Base-by-base conservation (phyloP, 2,329 filamentous ascomycete genomes). In the Alternaria hordeiaustralica region DNA sequence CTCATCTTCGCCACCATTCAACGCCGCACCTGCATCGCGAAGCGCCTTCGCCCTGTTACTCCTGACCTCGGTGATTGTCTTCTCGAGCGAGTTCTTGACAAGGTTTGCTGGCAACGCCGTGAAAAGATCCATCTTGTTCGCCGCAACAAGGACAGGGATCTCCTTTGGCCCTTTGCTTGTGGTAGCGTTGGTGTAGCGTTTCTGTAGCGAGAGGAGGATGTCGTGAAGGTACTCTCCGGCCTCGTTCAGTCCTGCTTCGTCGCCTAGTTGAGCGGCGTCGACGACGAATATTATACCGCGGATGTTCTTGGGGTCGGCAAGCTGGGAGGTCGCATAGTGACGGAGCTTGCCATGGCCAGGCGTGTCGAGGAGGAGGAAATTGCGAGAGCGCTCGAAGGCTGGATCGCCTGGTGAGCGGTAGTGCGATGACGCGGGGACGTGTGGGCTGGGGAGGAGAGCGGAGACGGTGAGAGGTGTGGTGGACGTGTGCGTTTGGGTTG, bases 301-400 rank as follows among this genome's bases (percentile, higher is more conserved):
- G 51, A 95, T 82, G 62, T 81, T 72, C 33, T 79, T 75, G 20
- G 84, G 75, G 55, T 84, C 78, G 20, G 80, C 79, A 62, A 89
- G 82, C 13, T 83, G 75, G 45, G 84, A 80, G 62, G 91, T 84
- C 4, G 92, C 89, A 68, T 88, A 84, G 72, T 89, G 87, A 64
- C 96, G 92, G 63, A 99, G 88, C 82, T 99, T 99, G 73, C 93
- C 94, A 83, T 99, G 96, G 43, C 96, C 96, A 0, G 96, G 96
- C 1, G 95, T 98, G 82, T 99, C 96, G 75, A 92, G 83, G 33
- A 98, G 83, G 44, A 92, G 83, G 78, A 96, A 92, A 77, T 89
- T 91, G 76, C 91, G 89, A 4, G 80, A 71, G 65, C 83, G 80
- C 62, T 78, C 75, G 53, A 82, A 81, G 10, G 88, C 85, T 23